These are phyloP conservation scores for Aspergillus olivimuriae DNA, from an alignment of 495 filamentous ascomycete genomes.

Conservation along the genomic window DNA sequence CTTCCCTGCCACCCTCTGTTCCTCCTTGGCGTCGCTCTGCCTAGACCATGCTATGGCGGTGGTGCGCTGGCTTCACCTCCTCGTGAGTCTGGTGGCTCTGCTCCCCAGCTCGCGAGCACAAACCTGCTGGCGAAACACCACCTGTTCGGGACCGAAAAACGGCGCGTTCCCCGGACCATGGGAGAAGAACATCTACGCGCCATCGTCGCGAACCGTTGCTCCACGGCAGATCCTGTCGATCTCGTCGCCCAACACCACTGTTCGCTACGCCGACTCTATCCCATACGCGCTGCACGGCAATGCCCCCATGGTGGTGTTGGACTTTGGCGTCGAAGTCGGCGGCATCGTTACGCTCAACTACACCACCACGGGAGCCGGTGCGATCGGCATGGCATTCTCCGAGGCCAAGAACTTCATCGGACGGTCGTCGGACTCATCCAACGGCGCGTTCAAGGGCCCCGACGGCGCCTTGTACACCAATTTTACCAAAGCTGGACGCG, in stretches of 20 bases:
- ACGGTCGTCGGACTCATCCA: conserved; percentile 52
- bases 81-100: conserved; percentile 15
- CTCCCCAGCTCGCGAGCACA: conserved; percentile 19
- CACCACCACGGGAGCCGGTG: conserved; percentile 35
- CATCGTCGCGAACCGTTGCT: conserved; percentile 45
- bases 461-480: conserved; percentile 49
- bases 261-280: conserved; percentile 20
- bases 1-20: neutral
- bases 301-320: conserved; percentile 45
- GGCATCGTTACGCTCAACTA: conserved; percentile 48
- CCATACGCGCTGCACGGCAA: conserved; percentile 32
- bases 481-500: conserved; percentile 39
- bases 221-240: conserved; percentile 42
- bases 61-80: conserved; percentile 8
- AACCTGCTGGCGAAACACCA: conserved; percentile 51
- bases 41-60: conserved; percentile 12
- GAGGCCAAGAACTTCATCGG: conserved; percentile 60
- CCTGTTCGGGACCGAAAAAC: conserved; percentile 46
- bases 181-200: conserved; percentile 56
- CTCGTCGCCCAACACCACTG: conserved; percentile 23
- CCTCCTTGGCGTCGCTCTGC: neutral
- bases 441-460: conserved; percentile 42
- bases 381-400: conserved; percentile 54
- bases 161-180: conserved; percentile 53
- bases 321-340: conserved; percentile 55